These are phyloP conservation scores for Luffa aegyptiaca DNA, from an alignment of 306 rosid genomes.

Conservation along the genomic window DNA sequence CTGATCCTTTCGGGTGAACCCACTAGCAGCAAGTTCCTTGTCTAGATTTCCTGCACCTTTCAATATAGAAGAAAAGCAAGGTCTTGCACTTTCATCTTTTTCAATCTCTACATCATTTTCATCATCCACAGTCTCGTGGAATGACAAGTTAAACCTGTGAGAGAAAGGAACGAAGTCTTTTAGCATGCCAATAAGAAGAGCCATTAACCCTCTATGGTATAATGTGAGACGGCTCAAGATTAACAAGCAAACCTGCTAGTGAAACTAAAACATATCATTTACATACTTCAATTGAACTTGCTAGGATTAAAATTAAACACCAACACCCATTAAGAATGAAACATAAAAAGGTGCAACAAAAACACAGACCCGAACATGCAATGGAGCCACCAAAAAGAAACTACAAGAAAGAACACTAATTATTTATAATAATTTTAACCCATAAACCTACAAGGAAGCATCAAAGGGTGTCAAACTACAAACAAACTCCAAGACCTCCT, in stretches of 20 bases:
- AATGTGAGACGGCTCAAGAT: neutral
- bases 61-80: constrained; percentile 49
- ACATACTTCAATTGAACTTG: neutral
- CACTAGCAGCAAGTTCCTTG: constrained; percentile 91
- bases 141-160: constrained; percentile 61
- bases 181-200: neutral
- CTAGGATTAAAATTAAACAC: neutral
- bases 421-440: neutral
- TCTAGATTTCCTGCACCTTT: constrained; percentile 59
- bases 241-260: neutral
- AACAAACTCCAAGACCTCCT: too few species aligned
- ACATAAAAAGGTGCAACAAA: neutral
- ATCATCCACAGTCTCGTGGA: constrained; percentile 48
- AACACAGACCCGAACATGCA: neutral
- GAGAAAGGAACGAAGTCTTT: constrained; percentile 8
- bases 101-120: constrained; percentile 36
- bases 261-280: neutral
- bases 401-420: neutral
- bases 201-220: neutral
- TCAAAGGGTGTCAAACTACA: too few species aligned
- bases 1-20: constrained; percentile 69
- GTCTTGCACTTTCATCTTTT: constrained; percentile 44
- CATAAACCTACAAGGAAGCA: too few species aligned
- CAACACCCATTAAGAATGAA: neutral
- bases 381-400: neutral